Percentiles rank a stretch among this genome's conserved stretches.
These are phyloP conservation scores for Fistulifera solaris DNA, from an alignment of 108 stramenopile species.

Conservation along the genomic window DNA sequence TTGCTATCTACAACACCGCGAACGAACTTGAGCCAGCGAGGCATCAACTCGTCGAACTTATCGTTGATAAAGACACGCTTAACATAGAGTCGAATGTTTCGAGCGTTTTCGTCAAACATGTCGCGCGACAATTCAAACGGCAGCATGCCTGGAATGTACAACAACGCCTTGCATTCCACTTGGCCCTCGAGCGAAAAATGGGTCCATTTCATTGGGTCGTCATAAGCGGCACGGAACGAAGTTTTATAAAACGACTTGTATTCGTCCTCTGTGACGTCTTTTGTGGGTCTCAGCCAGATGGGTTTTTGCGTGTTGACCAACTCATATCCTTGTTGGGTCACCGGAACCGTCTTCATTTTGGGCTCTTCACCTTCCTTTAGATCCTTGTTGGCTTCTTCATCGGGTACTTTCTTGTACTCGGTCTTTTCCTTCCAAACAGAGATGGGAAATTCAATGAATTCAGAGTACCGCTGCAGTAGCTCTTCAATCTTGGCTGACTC, in stretches of 20 bases:
- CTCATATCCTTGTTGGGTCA: slow-evolving; percentile 79
- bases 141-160: slow-evolving; percentile 91
- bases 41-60: slow-evolving; percentile 95
- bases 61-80: slow-evolving; percentile 99
- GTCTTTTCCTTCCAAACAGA: slow-evolving; percentile 91
- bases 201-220: slow-evolving; percentile 85
- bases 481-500: slow-evolving; percentile 71
- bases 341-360: slow-evolving; percentile 94
- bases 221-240: slow-evolving; percentile 82
- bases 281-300: slow-evolving; percentile 91
- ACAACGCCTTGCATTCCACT: slow-evolving; percentile 92
- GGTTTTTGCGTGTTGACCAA: slow-evolving; percentile 94
- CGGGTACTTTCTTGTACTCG: slow-evolving; percentile 89
- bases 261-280: slow-evolving; percentile 85
- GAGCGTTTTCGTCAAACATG: slow-evolving; percentile 94
- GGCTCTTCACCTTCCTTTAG: slow-evolving; percentile 71
- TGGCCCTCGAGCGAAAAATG: slow-evolving; percentile 97
- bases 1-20: slow-evolving; percentile 93
- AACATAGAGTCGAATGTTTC: slow-evolving; percentile 92
- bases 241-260: slow-evolving; percentile 95
- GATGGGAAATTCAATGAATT: slow-evolving; percentile 96
- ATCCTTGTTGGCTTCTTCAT: slow-evolving; percentile 91
- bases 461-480: slow-evolving; percentile 80
- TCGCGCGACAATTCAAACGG: slow-evolving; percentile 92
- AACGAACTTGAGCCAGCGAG: slow-evolving; percentile 95